Evolutionary conservation across 257 asterid species (phyloP), one percentile per base, ranked within the genome.

Genomic region (Henckelia pumila): DNA sequence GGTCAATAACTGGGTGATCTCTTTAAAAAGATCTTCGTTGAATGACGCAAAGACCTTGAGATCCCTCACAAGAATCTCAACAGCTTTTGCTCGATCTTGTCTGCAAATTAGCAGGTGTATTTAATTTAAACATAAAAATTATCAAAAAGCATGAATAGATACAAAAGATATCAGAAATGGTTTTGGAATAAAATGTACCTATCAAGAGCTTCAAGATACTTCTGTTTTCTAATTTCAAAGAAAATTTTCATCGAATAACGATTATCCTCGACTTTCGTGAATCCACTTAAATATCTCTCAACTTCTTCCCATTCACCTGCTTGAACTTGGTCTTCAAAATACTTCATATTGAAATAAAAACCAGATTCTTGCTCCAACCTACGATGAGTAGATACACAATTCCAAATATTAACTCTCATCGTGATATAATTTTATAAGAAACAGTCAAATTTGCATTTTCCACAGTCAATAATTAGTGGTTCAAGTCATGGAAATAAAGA

Each of bases 221-320:
- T 92, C 77, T 89, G 98, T 80, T 92, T 92, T 78, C 98, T 82
- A 77, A 92, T 89, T 80, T 92, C 98, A 77, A 91, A 91, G 89
- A 91, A 91, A 56, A 91, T 89, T 75, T 91, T 91, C 98, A 89
- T 91, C 33, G 98, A 91, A 73, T 91, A 91, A 26, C 94, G 91
- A 78, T 91, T 91, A 75, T 91, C 98, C 81, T 91, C 98, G 69
- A 91, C 98, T 81, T 91, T 91, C 6, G 98, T 91, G 75, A 91
- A 89, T 71, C 98, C 96, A 68, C 91, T 80, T 58, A 91, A 80
- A 74, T 91, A 91, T 50, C 85, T 82, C 72, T 91, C 98, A 56
- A 91, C 95, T 83, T 91, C 98, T 49, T 91, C 96, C 98, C 98
- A 91, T 80, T 91, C 98, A 67, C 98, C 96, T 17, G 96, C 96